These are phyloP conservation scores for Mycosphaerella sp. DNA, from an alignment of 2,329 filamentous ascomycete genomes.

Conservation along the genomic window DNA sequence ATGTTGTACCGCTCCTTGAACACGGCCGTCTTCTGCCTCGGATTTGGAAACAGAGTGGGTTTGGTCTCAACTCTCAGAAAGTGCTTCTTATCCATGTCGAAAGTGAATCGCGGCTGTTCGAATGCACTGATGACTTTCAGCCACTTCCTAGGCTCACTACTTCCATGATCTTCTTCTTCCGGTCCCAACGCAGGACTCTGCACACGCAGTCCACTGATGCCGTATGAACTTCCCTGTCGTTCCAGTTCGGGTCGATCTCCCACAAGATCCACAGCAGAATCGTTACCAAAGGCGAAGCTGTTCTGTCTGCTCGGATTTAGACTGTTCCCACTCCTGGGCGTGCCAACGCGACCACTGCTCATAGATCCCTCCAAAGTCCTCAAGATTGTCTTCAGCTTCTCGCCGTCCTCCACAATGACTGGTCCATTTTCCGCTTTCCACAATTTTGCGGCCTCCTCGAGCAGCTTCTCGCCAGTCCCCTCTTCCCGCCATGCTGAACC, in stretches of 20 bases:
- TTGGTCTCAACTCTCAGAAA: slow-evolving; percentile 60
- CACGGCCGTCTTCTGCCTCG: slow-evolving; percentile 73
- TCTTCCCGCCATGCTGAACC: slow-evolving; percentile 96
- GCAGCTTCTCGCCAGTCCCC: slow-evolving; percentile 80
- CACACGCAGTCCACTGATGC: slow-evolving; percentile 45
- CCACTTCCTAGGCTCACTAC: slow-evolving; percentile 70
- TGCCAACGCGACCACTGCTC: slow-evolving; percentile 68
- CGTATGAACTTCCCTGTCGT: slow-evolving; percentile 57
- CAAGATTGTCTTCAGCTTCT: slow-evolving; percentile 70
- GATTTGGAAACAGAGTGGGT: slow-evolving; percentile 55
- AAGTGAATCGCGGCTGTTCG: slow-evolving; percentile 72
- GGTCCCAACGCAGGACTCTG: slow-evolving; percentile 34
- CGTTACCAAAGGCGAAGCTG: slow-evolving; percentile 55
- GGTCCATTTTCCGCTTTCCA: slow-evolving; percentile 90
- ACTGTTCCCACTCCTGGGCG: slow-evolving; percentile 40
- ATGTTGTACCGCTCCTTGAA: slow-evolving; percentile 90
- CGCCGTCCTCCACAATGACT: slow-evolving; percentile 78
- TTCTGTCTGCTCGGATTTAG: slow-evolving; percentile 52
- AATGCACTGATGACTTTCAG: slow-evolving; percentile 77
- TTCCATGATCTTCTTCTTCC: slow-evolving; percentile 50
- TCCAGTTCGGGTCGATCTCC: slow-evolving; percentile 40
- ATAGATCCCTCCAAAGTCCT: slow-evolving; percentile 81
- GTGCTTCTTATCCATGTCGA: slow-evolving; percentile 77
- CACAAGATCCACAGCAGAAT: slow-evolving; percentile 25
- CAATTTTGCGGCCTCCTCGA: slow-evolving; percentile 82